Evolutionary conservation across 2,329 filamentous ascomycete species (phyloP), one percentile per base, ranked within the genome.

Genomic region (Monosporascus sp.): DNA sequence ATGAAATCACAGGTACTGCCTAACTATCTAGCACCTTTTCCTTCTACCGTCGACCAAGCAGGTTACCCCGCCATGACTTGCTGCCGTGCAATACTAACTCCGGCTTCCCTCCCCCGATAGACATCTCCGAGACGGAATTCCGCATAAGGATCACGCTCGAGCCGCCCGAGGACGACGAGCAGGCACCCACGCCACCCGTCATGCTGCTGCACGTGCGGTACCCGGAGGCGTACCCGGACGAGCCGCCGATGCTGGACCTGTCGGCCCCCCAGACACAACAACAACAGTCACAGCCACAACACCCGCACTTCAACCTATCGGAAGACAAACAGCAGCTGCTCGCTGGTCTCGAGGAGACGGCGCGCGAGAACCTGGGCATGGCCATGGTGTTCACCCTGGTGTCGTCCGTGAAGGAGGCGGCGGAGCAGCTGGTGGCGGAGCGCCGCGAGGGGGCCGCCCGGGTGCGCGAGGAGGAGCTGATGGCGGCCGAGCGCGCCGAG

Each of bases 311-410:
- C 70, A 88, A 86, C 67, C 78, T 97, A 47, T 80, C 86, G 62
- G 84, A 88, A 48, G 94, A 99, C 76, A 90, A 90, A 67, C 78
- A 83, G 18, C 72, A 73, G 50, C 82, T 99, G 15, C 81, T 97
- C 17, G 77, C 84, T 49, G 80, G 82, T 1, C 76, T 97, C 14
- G 71, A 83, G 39, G 84, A 87, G 17, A 89, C 86, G 0, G 88
- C 97, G 37, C 86, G 94, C 68, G 94, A 99, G 70, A 97, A 92
- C 62, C 74, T 97, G 54, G 94, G 94, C 57, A 97, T 97, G 87
- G 89, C 91, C 51, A 99, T 99, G 94, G 76, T 99, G 1, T 99
- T 97, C 72, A 90, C 93, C 0, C 76, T 99, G 24, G 88, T 95
- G 51, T 90, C 88, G 15, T 84, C 88, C 0, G 74, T 99, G 55